Evolutionary conservation across 2,329 filamentous ascomycete species (phyloP).

Genomic region (Paecilomyces formosus): DNA sequence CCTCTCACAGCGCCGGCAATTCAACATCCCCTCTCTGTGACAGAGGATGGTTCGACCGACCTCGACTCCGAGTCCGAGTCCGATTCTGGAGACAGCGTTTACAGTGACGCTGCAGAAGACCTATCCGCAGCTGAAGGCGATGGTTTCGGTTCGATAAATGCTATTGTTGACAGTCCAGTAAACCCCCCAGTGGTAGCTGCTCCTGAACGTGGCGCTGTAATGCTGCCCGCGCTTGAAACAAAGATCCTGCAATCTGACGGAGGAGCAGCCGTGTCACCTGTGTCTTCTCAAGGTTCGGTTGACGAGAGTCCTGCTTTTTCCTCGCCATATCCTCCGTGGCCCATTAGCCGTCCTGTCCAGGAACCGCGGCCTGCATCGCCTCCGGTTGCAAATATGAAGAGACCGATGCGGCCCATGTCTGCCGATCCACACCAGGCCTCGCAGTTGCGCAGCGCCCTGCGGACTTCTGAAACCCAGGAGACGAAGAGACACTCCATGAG

Average conservation of each 20-base stretch:
- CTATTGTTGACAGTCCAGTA: slow-evolving; percentile 35
- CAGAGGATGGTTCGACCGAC: slow-evolving; percentile 9
- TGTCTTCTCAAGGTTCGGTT: not conserved
- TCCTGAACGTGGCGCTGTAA: slow-evolving; percentile 12
- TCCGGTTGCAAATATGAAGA: slow-evolving; percentile 6
- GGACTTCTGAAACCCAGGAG: not conserved
- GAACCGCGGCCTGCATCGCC: not conserved
- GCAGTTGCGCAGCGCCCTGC: slow-evolving; percentile 6
- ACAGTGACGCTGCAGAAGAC: slow-evolving; percentile 39
- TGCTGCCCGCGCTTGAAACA: not conserved
- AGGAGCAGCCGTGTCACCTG: not conserved
- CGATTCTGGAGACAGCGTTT: slow-evolving; percentile 39
- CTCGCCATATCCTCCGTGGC: slow-evolving; percentile 4
- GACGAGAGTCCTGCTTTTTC: not conserved
- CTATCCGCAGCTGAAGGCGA: slow-evolving; percentile 30
- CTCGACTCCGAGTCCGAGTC: slow-evolving; percentile 20
- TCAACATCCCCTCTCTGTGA: slow-evolving; percentile 5
- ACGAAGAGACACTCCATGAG: slow-evolving; percentile 3
- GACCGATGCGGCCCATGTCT: slow-evolving; percentile 12
- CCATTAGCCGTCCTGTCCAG: slow-evolving; percentile 1
- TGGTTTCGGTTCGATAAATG: slow-evolving; percentile 44
- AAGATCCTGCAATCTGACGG: not conserved
- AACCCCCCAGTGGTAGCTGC: slow-evolving; percentile 1
- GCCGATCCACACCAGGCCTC: slow-evolving; percentile 11
- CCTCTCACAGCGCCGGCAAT: slow-evolving; percentile 2